phyloP scores from a whole-genome alignment of 495 filamentous ascomycete genomes.

The Astrothelium subdiscretum region DNA sequence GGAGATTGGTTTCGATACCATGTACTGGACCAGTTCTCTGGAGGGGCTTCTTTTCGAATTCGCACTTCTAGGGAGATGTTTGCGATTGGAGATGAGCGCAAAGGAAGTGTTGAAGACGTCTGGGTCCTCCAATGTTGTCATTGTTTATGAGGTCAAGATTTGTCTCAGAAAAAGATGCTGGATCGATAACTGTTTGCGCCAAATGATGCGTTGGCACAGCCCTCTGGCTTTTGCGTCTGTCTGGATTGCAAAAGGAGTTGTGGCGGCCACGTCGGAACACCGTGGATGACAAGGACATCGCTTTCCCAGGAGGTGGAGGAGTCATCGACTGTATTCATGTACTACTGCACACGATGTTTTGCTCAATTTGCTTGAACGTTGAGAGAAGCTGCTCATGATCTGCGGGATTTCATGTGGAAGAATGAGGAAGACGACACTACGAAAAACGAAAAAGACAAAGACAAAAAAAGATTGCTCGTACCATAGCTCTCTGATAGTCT shows the following conservation, averaged over 20 bases:
- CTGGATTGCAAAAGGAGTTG: background rate
- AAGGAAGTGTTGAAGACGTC: constrained; percentile 2
- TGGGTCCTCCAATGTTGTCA: background rate
- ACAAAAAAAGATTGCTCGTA: background rate
- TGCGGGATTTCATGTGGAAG: background rate
- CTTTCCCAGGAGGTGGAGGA: background rate
- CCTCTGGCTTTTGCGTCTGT: background rate
- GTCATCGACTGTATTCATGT: background rate
- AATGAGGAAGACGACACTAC: background rate
- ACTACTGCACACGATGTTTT: background rate
- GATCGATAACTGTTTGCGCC: background rate
- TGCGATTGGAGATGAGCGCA: background rate
- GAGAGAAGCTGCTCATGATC: background rate
- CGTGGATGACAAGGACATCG: background rate
- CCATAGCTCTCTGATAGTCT: background rate
- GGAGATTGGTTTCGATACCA: background rate
- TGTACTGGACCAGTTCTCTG: background rate
- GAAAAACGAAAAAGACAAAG: background rate
- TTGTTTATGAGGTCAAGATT: background rate
- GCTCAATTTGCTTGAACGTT: background rate
- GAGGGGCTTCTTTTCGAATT: background rate
- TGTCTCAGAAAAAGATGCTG: background rate
- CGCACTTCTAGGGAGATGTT: background rate
- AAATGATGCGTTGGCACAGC: background rate
- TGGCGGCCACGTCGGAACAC: background rate